Percentiles rank a stretch among this genome's conserved stretches.
These are phyloP conservation scores for Metarhizium humberi DNA, from an alignment of 2,329 filamentous ascomycete species.

Conservation along the genomic window DNA sequence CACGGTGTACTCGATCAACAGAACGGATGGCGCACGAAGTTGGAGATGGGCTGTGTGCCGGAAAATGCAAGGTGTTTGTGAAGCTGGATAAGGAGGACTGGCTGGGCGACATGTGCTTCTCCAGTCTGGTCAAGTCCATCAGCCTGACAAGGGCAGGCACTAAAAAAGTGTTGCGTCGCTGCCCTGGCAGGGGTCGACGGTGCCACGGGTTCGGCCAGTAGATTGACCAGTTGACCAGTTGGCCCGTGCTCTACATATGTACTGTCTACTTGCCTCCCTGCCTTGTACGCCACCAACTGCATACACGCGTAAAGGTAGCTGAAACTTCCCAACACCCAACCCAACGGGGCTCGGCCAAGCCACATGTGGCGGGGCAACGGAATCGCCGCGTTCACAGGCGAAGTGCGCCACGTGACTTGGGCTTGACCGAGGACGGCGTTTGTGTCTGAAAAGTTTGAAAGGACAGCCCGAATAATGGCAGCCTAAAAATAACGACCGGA, in stretches of 20 bases:
- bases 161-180: not conserved
- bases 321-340: no score
- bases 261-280: not conserved
- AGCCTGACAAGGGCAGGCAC: not conserved
- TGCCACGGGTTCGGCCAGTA: no score
- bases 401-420: not conserved
- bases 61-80: constrained; percentile 10
- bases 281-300: not conserved
- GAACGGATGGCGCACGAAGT: not conserved
- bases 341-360: not conserved
- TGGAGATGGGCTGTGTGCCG: not conserved
- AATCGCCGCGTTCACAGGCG: not conserved
- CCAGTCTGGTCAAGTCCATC: not conserved
- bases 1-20: not conserved
- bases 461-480: no score
- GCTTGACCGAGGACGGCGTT: no score
- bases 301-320: no score
- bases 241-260: no score
- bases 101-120: constrained; percentile 20
- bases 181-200: not conserved
- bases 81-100: constrained; percentile 20
- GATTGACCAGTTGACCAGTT: no score
- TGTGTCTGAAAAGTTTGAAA: no score
- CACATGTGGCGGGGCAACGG: constrained; percentile 6
- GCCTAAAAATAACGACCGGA: no score